phyloP scores from a whole-genome alignment of 1,284 basidiomycete species.

The Coriolopsis trogii region DNA sequence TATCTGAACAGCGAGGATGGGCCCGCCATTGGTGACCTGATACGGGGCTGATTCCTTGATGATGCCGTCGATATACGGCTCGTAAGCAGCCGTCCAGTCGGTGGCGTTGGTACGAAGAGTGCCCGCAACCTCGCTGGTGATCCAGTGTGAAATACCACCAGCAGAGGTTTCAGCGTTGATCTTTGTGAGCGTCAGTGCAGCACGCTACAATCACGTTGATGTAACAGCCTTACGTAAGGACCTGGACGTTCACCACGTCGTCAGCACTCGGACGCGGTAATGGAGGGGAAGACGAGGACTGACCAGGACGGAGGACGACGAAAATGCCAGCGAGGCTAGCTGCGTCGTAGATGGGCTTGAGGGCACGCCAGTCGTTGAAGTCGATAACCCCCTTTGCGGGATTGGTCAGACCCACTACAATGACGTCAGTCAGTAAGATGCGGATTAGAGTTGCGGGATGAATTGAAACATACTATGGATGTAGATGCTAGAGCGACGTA shows the following conservation, averaged over 20 bases:
- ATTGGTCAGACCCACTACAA: constrained; percentile 62
- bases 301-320: constrained; percentile 49
- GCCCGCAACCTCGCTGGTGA: constrained; percentile 67
- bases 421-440: neutral
- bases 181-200: constrained; percentile 31
- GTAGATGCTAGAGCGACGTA: constrained; percentile 54
- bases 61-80: constrained; percentile 67
- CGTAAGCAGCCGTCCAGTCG: constrained; percentile 72
- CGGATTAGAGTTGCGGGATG: neutral
- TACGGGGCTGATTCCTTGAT: constrained; percentile 62
- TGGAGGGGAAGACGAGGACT: neutral
- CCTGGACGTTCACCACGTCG: constrained; percentile 11
- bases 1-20: constrained; percentile 75
- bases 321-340: constrained; percentile 48
- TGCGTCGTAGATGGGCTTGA: constrained; percentile 61
- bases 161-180: constrained; percentile 85
- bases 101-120: constrained; percentile 69
- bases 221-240: constrained; percentile 26
- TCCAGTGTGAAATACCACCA: constrained; percentile 81
- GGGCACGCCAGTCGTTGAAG: constrained; percentile 68
- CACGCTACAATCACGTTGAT: neutral
- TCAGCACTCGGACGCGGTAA: neutral
- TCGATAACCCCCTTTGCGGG: constrained; percentile 76
- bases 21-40: constrained; percentile 72
- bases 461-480: constrained; percentile 40